These are phyloP conservation scores for Radiomyces spectabilis DNA, from an alignment of 192 early-diverging fungal genomes.

Conservation along the genomic window DNA sequence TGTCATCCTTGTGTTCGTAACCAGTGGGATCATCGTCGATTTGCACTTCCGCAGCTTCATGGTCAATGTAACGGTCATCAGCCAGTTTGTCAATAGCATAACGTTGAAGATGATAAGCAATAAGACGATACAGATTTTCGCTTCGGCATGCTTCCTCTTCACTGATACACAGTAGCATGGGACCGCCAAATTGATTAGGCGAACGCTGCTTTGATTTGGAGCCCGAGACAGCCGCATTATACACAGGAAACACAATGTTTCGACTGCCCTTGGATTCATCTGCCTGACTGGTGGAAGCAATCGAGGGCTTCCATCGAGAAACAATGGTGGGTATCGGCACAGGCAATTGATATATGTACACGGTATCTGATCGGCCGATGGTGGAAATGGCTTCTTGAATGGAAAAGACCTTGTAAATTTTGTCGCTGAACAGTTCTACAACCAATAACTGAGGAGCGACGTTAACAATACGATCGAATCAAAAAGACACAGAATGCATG, in stretches of 20 bases:
- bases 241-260: slow-evolving; percentile 19
- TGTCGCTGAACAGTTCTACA: slow-evolving; percentile 43
- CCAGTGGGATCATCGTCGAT: background rate
- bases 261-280: slow-evolving; percentile 1
- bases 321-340: slow-evolving; percentile 7
- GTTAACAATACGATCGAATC: background rate
- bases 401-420: slow-evolving; percentile 48
- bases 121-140: slow-evolving; percentile 27
- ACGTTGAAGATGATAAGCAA: slow-evolving; percentile 30
- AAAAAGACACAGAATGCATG: background rate
- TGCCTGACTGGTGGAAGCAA: background rate
- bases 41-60: background rate
- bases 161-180: slow-evolving; percentile 34
- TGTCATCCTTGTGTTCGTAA: slow-evolving; percentile 13
- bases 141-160: slow-evolving; percentile 27
- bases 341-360: slow-evolving; percentile 28
- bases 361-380: slow-evolving; percentile 23
- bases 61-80: slow-evolving; percentile 8
- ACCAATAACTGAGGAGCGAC: slow-evolving; percentile 28
- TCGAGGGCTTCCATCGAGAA: background rate
- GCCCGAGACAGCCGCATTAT: slow-evolving; percentile 15
- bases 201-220: slow-evolving; percentile 18
- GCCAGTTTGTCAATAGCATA: slow-evolving; percentile 34
- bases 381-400: slow-evolving; percentile 38
- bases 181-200: slow-evolving; percentile 26